These are phyloP conservation scores for Hamamelis virginiana DNA, from an alignment of 164 flowering plant genomes.

Conservation along the genomic window DNA sequence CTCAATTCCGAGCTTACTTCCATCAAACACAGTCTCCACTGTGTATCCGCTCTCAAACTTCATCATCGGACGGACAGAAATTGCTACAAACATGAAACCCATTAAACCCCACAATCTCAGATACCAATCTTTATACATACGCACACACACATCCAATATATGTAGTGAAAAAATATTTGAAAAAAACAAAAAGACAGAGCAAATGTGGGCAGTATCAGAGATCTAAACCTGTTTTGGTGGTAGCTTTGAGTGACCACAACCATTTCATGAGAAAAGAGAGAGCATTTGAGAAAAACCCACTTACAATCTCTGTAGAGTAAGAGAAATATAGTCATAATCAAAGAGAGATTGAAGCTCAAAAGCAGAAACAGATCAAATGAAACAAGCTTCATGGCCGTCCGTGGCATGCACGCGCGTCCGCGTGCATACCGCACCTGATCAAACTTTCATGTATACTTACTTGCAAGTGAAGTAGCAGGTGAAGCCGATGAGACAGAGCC, in stretches of 20 bases:
- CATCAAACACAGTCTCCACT: conserved; percentile 97
- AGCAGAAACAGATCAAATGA: not conserved
- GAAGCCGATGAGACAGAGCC: conserved; percentile 49
- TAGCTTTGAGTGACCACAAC: conserved; percentile 70
- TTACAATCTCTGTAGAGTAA: conserved; percentile 63
- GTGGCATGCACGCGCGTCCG: too few relatives aligned
- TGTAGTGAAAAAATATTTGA: not conserved
- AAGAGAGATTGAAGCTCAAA: not conserved
- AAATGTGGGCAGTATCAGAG: conserved; percentile 19
- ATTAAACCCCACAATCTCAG: conserved; percentile 14
- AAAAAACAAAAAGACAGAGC: conserved; percentile 1
- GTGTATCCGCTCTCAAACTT: conserved; percentile 87
- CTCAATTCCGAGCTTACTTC: conserved; percentile 95
- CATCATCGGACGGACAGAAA: conserved; percentile 78
- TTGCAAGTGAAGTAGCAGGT: conserved; percentile 59
- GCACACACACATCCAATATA: not conserved
- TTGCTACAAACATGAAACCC: conserved; percentile 41
- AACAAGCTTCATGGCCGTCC: not conserved
- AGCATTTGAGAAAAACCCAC: conserved; percentile 69
- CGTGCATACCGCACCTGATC: too few relatives aligned
- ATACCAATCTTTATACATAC: conserved; percentile 4
- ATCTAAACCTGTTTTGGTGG: conserved; percentile 68
- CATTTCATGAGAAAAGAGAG: conserved; percentile 66
- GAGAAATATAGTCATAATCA: conserved; percentile 7
- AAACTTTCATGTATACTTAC: conserved; percentile 35